phyloP scores from a whole-genome alignment of 2,329 filamentous ascomycete species.

The Hirsutella minnesotensis region DNA sequence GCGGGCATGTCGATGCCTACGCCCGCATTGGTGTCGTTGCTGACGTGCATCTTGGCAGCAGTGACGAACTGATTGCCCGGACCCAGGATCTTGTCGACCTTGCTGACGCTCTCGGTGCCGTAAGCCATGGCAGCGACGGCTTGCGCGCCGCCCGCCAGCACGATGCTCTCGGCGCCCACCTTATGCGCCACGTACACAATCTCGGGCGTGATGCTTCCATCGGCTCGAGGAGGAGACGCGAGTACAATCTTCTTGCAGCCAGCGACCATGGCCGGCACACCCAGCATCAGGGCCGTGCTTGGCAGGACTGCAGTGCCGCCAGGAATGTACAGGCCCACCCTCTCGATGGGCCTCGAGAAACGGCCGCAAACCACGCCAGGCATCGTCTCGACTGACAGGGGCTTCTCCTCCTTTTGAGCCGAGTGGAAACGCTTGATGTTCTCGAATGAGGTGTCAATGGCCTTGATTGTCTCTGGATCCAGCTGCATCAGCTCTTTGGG shows the following conservation, averaged over 20 bases:
- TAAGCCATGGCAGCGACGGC: constrained; percentile 95
- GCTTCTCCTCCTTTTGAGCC: constrained; percentile 75
- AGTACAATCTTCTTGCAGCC: constrained; percentile 92
- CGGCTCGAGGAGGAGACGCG: constrained; percentile 78
- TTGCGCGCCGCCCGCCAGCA: constrained; percentile 89
- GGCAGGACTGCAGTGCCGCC: constrained; percentile 95
- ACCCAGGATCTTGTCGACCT: constrained; percentile 97
- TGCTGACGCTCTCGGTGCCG: constrained; percentile 84
- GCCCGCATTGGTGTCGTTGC: constrained; percentile 90
- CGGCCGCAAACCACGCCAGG: constrained; percentile 90
- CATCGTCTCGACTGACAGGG: constrained; percentile 89
- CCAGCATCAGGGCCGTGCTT: constrained; percentile 94
- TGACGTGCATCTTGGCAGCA: constrained; percentile 95
- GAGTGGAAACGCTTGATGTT: constrained; percentile 93
- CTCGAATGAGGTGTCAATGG: constrained; percentile 88
- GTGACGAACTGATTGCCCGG: constrained; percentile 98
- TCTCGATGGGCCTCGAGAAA: constrained; percentile 83
- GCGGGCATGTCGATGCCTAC: constrained; percentile 98
- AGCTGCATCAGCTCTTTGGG: constrained; percentile 76
- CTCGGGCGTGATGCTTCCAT: constrained; percentile 87
- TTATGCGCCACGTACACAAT: constrained; percentile 98
- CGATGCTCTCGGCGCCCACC: constrained; percentile 89
- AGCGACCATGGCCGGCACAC: constrained; percentile 93
- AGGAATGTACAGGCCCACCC: constrained; percentile 92
- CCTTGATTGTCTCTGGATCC: constrained; percentile 68